phyloP scores from a whole-genome alignment of 768 basidiomycete species.

The Collybia sordida region DNA sequence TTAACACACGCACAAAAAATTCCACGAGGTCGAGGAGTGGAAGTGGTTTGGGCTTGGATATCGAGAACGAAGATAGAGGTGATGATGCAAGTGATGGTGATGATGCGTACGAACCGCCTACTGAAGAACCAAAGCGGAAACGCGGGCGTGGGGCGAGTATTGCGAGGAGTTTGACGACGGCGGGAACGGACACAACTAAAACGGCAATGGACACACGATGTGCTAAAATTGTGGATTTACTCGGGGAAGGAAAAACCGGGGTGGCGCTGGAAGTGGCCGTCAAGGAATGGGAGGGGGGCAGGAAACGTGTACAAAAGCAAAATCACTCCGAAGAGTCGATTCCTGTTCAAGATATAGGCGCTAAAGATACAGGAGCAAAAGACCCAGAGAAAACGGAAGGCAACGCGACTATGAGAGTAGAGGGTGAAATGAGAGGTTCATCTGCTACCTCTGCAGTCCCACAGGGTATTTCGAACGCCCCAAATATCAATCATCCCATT shows the following conservation, averaged over 20 bases:
- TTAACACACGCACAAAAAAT: constrained; percentile 12
- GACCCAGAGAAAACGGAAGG: no score
- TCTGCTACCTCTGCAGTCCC: no score
- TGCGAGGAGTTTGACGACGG: constrained; percentile 35
- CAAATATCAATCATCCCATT: no score
- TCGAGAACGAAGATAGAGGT: constrained; percentile 27
- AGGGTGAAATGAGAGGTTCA: no score
- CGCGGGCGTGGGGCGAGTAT: constrained; percentile 17
- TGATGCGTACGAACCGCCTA: constrained; percentile 4
- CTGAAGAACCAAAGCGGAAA: not conserved
- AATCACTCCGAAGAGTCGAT: not conserved
- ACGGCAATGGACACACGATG: constrained; percentile 34
- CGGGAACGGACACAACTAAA: constrained; percentile 13
- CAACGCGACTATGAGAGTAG: no score
- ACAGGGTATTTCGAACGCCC: no score
- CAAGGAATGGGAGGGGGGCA: constrained; percentile 54
- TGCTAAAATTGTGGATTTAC: constrained; percentile 65
- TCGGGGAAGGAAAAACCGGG: constrained; percentile 68
- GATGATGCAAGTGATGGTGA: constrained; percentile 23
- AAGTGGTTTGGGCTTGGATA: no score
- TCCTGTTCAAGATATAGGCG: not conserved
- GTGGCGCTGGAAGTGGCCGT: constrained; percentile 60
- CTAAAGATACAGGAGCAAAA: not conserved
- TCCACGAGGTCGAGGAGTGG: constrained; percentile 6
- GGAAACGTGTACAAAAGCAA: constrained; percentile 11